A percentile compares a stretch with the other conserved stretches of the same genome.
These are phyloP conservation scores for Cercospora canescens DNA, from an alignment of 2,329 filamentous ascomycete species.

Conservation along the genomic window DNA sequence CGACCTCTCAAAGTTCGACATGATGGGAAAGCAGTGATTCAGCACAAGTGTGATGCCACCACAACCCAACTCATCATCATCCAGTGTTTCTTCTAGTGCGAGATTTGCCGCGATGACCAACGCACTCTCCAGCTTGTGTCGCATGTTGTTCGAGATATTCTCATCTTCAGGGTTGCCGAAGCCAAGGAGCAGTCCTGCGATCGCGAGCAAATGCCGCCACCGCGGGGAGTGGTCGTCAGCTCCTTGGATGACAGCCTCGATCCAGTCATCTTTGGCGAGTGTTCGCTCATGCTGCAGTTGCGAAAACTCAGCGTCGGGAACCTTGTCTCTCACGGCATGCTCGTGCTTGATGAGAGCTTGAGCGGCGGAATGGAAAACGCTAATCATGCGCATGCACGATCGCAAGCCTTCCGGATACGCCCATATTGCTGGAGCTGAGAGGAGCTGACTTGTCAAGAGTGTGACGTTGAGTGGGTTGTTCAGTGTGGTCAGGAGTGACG, in stretches of 20 bases:
- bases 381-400: conserved; percentile 65
- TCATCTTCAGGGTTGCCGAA: conserved; percentile 66
- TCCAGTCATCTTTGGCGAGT: conserved; percentile 55
- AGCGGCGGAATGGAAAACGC: conserved; percentile 70
- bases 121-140: conserved; percentile 68
- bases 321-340: conserved; percentile 34
- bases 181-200: conserved; percentile 76
- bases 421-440: conserved; percentile 73
- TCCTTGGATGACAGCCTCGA: conserved; percentile 58
- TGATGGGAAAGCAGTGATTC: conserved; percentile 72
- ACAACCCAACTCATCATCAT: conserved; percentile 51
- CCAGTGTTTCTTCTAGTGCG: conserved; percentile 62
- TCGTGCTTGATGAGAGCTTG: conserved; percentile 55
- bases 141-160: conserved; percentile 63
- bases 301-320: conserved; percentile 27
- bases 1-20: conserved; percentile 61
- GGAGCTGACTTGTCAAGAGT: conserved; percentile 69
- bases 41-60: conserved; percentile 66
- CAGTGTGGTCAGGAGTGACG: conserved; percentile 66
- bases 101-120: conserved; percentile 75
- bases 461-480: conserved; percentile 75
- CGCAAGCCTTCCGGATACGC: conserved; percentile 59
- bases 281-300: conserved; percentile 34
- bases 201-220: conserved; percentile 82
- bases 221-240: conserved; percentile 63